Evolutionary conservation across 352 stramenopile species (phyloP).

Genomic region (Plasmopara muralis): DNA sequence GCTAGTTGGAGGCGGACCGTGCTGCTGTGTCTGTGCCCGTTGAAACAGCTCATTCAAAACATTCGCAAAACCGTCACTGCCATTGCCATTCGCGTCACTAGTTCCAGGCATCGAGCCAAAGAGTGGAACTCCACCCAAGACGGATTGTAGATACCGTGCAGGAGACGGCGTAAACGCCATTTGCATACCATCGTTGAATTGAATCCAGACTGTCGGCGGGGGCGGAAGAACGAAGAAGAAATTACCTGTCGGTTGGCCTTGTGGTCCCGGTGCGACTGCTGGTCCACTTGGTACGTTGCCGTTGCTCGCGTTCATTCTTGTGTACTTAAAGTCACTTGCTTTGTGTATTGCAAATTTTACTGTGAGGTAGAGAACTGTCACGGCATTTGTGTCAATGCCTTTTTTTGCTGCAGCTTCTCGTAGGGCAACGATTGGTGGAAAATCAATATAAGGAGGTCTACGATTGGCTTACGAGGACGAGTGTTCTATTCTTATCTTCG

Average conservation of each 20-base stretch:
- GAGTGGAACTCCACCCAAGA: conserved; percentile 27
- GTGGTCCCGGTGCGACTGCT: conserved; percentile 13
- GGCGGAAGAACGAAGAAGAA: conserved; percentile 54
- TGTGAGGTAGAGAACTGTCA: conserved; percentile 1
- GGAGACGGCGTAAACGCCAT: conserved; percentile 45
- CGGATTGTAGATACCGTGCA: conserved; percentile 29
- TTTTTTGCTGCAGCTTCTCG: too few relatives aligned
- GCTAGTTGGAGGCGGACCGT: conserved; percentile 61
- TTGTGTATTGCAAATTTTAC: conserved; percentile 6
- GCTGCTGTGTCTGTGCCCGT: conserved; percentile 48
- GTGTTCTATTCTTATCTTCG: conserved; percentile 26
- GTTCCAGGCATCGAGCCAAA: conserved; percentile 7
- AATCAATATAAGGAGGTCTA: neutral
- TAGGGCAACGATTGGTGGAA: conserved; percentile 17
- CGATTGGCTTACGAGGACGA: conserved; percentile 9
- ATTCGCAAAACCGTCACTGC: conserved; percentile 30
- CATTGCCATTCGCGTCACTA: conserved; percentile 4
- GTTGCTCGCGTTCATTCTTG: conserved; percentile 23
- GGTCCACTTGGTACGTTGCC: conserved; percentile 15
- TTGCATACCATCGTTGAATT: conserved; percentile 50
- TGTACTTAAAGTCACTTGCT: conserved; percentile 4
- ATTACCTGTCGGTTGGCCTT: conserved; percentile 11
- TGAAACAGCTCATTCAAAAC: conserved; percentile 61
- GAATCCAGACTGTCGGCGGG: conserved; percentile 52
- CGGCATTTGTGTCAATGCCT: conserved; percentile 1